A percentile compares a stretch with the other conserved stretches of the same genome.
phyloP scores from a whole-genome alignment of 2,329 filamentous ascomycete species.

The Epichloe uncinata region DNA sequence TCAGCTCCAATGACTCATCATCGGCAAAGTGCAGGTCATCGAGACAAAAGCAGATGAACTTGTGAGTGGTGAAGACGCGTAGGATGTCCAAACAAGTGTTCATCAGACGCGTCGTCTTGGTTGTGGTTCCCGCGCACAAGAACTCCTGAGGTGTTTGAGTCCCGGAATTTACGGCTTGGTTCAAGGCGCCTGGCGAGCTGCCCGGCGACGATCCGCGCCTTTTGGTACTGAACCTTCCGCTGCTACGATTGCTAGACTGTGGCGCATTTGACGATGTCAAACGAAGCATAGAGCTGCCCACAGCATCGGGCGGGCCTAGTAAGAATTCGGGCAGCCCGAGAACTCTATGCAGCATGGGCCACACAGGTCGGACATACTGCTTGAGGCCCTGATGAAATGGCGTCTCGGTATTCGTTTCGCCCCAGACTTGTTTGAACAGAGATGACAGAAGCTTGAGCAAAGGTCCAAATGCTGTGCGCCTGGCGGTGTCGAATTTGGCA shows the following conservation, averaged over 20 bases:
- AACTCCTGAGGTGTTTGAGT: conserved; percentile 46
- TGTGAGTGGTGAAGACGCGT: conserved; percentile 66
- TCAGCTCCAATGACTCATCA: conserved; percentile 71
- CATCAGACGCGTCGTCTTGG: conserved; percentile 61
- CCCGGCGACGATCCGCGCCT: conserved; percentile 38
- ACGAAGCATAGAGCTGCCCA: conserved; percentile 4
- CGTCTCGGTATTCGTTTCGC: conserved; percentile 52
- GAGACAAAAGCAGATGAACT: conserved; percentile 76
- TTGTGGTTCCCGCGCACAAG: conserved; percentile 42
- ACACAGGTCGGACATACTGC: conserved; percentile 48
- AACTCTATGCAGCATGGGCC: conserved; percentile 49
- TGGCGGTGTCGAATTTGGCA: conserved; percentile 51
- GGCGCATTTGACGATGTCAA: conserved; percentile 1
- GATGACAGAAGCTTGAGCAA: conserved; percentile 52
- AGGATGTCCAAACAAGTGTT: conserved; percentile 81
- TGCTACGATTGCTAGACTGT: conserved; percentile 13
- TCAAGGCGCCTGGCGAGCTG: conserved; percentile 24
- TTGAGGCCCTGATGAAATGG: conserved; percentile 48
- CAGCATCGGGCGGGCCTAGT: conserved; percentile 34
- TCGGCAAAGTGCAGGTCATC: conserved; percentile 90
- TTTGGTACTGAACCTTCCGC: conserved; percentile 20
- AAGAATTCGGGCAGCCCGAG: conserved; percentile 58
- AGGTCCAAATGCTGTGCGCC: conserved; percentile 48
- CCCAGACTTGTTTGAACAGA: conserved; percentile 54
- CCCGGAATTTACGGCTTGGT: conserved; percentile 23